phyloP scores from a whole-genome alignment of 371 early-diverging fungal genomes.

The Parasitella parasitica region DNA sequence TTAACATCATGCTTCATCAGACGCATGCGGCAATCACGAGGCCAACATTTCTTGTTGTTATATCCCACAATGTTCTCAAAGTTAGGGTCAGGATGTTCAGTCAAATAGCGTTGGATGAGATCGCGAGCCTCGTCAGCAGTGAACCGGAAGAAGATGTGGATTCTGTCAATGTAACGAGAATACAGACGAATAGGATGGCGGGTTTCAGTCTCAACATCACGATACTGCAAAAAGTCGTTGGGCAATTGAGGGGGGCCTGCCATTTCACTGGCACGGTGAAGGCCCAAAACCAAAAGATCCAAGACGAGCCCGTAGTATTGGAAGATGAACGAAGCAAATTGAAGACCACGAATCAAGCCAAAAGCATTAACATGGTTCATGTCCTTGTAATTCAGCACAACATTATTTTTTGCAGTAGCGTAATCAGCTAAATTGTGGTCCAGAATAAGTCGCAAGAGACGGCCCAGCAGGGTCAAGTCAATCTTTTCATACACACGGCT shows the following conservation, averaged over 20 bases:
- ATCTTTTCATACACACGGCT: constrained; percentile 95
- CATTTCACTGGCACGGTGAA: constrained; percentile 95
- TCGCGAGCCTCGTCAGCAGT: constrained; percentile 93
- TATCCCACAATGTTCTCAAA: constrained; percentile 98
- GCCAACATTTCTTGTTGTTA: constrained; percentile 97
- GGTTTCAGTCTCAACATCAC: constrained; percentile 88
- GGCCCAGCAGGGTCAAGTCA: constrained; percentile 95
- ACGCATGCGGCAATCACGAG: constrained; percentile 98
- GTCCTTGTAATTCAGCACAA: constrained; percentile 97
- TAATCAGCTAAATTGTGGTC: constrained; percentile 99
- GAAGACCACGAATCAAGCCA: constrained; percentile 98
- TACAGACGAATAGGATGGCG: constrained; percentile 98
- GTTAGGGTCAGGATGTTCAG: constrained; percentile 98
- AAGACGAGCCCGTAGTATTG: constrained; percentile 97
- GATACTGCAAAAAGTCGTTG: constrained; percentile 96
- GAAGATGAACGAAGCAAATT: constrained; percentile 97
- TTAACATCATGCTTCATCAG: constrained; percentile 97
- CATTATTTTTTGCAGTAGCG: constrained; percentile 98
- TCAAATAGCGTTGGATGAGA: constrained; percentile 93
- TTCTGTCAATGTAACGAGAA: constrained; percentile 89
- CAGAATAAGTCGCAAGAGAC: constrained; percentile 92
- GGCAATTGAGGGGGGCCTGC: constrained; percentile 94
- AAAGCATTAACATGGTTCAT: constrained; percentile 98
- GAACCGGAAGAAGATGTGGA: constrained; percentile 95
- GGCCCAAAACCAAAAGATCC: constrained; percentile 95